Evolutionary conservation across 441 rosid species (phyloP), one percentile per base, ranked within the genome.

Genomic region (Aleurites moluccanus): DNA sequence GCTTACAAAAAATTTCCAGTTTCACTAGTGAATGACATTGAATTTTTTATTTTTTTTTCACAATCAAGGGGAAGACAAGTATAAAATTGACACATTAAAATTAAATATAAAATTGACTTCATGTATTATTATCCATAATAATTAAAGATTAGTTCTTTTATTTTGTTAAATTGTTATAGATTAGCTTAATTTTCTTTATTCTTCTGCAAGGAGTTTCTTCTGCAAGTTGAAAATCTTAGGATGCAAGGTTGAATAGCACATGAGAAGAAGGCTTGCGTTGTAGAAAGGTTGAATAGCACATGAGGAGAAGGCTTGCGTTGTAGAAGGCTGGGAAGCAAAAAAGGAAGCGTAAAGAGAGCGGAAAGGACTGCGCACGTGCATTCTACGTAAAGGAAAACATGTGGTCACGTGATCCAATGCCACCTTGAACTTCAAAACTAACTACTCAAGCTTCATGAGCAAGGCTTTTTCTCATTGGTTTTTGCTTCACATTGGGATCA

Each of bases 401-500:
- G 79, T 57, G 65, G 44, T 75, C 78, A 57, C 80, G 68, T 76
- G 87, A 82, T 82, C 86, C 81, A 71, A 74, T 71, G 83, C 60
- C 56, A 53, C 35, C 55, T 25, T 14, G 69, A 49, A 69, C 14
- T 7, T 6, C 28, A 23, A 47, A 49, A 20, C 47, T 16, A 73
- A 35, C 68, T 11, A 42, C 77, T 67, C 70, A 71, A 75, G 38
- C 83, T 83, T 82, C 56, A 67, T 77, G 69, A 60, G 64, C 49
- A 78, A 78, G 80, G 79, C 79, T 67, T 55, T 10, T 10, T 33
- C 68, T 77, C 30, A 15, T 56, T 28, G 64, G 69, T 44, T 57
- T 64, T 78, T 73, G 79, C 80, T 77, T 75, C 72, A 9, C 83
- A 56, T 80, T 2, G 82, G 85, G 86, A 82, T 82, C 79, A 40